These are phyloP conservation scores for Tarenaya hassleriana DNA, from an alignment of 345 rosid species.

Conservation along the genomic window DNA sequence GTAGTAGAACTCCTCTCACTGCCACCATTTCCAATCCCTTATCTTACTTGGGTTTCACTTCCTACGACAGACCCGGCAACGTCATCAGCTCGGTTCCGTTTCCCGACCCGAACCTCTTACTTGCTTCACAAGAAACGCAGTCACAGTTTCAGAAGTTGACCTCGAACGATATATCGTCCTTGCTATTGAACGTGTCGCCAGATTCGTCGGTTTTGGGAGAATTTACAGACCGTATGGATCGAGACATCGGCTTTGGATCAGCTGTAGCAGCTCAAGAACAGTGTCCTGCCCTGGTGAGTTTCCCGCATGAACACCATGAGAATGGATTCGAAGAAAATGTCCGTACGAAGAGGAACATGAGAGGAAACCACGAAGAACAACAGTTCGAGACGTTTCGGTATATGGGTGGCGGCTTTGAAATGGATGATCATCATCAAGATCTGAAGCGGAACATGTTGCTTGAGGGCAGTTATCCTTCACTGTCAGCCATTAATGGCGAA, in stretches of 20 bases:
- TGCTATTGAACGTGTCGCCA: conserved; percentile 39
- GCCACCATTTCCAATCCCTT: conserved; percentile 19
- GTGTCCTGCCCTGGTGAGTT: conserved; percentile 26
- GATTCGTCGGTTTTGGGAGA: conserved; percentile 46
- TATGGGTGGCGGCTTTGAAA: neutral
- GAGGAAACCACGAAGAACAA: conserved; percentile 19
- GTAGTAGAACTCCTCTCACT: too few relatives aligned
- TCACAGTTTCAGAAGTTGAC: conserved; percentile 25
- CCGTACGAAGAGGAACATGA: conserved; percentile 18
- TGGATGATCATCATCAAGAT: conserved; percentile 14
- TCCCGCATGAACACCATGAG: conserved; percentile 29
- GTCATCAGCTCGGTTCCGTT: conserved; percentile 24
- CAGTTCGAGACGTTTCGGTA: neutral
- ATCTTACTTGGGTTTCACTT: conserved; percentile 31
- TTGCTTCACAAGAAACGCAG: conserved; percentile 38
- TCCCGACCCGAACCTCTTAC: conserved; percentile 31
- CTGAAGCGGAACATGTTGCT: conserved; percentile 25
- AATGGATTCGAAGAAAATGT: too few relatives aligned
- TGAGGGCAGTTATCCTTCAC: too few relatives aligned
- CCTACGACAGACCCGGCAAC: too few relatives aligned
- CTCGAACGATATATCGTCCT: conserved; percentile 36
- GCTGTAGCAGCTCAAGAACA: conserved; percentile 26
- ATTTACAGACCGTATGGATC: conserved; percentile 10
- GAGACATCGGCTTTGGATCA: conserved; percentile 12
- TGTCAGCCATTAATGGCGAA: too few relatives aligned